phyloP scores from a whole-genome alignment of 371 early-diverging fungal genomes.

The Haplosporangium sp. region DNA sequence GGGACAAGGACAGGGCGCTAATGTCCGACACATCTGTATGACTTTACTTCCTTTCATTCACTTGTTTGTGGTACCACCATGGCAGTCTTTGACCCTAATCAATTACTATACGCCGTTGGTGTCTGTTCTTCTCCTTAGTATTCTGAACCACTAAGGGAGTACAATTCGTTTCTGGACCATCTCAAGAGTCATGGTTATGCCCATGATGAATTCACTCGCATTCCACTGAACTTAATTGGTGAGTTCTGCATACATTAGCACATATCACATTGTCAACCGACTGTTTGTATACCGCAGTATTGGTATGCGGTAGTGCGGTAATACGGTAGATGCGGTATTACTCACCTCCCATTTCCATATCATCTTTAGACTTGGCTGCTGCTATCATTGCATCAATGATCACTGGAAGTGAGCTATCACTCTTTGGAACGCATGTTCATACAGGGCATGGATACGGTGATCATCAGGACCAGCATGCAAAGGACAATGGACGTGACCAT shows the following conservation, averaged over 20 bases:
- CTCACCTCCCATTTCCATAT: no score
- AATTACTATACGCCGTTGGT: neutral
- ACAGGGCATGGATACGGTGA: neutral
- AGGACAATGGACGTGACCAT: slow-evolving; percentile 15
- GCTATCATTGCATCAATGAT: slow-evolving; percentile 62
- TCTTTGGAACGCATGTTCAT: slow-evolving; percentile 33
- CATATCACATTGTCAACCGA: neutral
- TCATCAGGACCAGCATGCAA: slow-evolving; percentile 19
- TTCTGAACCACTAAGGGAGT: slow-evolving; percentile 46
- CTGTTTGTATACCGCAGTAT: no score
- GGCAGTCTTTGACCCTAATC: neutral
- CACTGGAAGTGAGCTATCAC: slow-evolving; percentile 54
- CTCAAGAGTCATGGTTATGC: slow-evolving; percentile 52
- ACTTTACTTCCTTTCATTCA: neutral
- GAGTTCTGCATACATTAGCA: slow-evolving; percentile 12
- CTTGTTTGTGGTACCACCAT: neutral
- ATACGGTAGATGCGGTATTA: no score
- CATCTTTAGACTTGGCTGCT: slow-evolving; percentile 60
- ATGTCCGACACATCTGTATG: slow-evolving; percentile 42
- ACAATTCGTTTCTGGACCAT: slow-evolving; percentile 42
- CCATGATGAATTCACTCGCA: slow-evolving; percentile 55
- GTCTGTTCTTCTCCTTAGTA: slow-evolving; percentile 19
- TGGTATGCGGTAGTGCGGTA: no score
- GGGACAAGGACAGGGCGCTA: slow-evolving; percentile 42
- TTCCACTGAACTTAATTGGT: slow-evolving; percentile 67